Conservation (phyloP, 257 asterid genomes). For the Capsicum pubescens region DNA sequence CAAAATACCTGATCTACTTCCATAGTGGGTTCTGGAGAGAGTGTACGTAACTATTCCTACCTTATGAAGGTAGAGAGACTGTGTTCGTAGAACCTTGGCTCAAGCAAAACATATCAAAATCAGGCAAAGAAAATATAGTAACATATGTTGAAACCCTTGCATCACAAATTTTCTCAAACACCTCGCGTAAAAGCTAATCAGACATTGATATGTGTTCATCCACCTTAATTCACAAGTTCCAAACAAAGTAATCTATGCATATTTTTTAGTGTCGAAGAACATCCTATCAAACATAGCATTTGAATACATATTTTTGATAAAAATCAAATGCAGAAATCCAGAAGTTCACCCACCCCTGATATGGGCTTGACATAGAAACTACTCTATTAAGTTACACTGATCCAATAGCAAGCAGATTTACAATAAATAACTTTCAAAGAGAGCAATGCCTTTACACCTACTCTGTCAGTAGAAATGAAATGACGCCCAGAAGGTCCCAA, state of each 20-base stretch:
- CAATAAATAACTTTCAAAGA: constrained; percentile 7
- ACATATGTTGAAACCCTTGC: neutral
- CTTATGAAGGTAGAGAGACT: neutral
- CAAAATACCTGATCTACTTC: too few species aligned
- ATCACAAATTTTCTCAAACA: neutral
- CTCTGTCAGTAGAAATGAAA: neutral
- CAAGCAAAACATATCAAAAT: neutral
- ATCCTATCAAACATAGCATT: constrained; percentile 9
- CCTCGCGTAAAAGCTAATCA: neutral
- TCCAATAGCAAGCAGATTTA: neutral
- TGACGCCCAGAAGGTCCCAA: neutral
- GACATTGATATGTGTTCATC: neutral
- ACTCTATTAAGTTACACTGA: neutral
- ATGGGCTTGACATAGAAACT: neutral
- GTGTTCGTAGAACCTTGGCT: neutral
- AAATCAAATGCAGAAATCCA: neutral
- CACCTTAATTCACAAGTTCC: neutral
- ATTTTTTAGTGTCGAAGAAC: neutral
- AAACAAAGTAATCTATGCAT: neutral
- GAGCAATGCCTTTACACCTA: neutral
- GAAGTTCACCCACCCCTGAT: neutral
- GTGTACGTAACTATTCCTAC: too few species aligned
- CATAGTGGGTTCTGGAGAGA: too few species aligned
- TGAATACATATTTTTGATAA: neutral
- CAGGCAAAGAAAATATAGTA: neutral